These are phyloP conservation scores for Phialophora macrospora DNA, from an alignment of 2,329 filamentous ascomycete genomes.

Conservation along the genomic window DNA sequence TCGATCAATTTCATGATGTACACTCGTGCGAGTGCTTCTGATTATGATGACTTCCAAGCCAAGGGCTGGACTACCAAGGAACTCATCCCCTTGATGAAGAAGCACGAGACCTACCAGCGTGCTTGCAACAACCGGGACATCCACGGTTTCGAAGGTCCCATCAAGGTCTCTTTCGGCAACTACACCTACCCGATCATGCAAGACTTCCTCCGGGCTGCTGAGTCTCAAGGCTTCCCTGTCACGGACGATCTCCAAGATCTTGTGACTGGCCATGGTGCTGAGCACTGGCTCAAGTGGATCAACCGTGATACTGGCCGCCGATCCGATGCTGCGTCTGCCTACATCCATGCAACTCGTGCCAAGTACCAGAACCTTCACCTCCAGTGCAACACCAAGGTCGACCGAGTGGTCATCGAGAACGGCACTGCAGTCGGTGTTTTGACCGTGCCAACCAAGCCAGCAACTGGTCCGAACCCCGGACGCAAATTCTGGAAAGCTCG, in stretches of 20 bases:
- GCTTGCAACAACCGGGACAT: constrained; percentile 65
- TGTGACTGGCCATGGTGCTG: constrained; percentile 65
- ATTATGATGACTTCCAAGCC: constrained; percentile 76
- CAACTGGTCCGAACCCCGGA: constrained; percentile 57
- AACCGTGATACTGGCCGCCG: constrained; percentile 70
- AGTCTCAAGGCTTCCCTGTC: constrained; percentile 74
- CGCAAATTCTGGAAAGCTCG: constrained; percentile 64
- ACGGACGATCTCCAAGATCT: constrained; percentile 80
- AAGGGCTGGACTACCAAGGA: constrained; percentile 81
- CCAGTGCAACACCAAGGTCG: constrained; percentile 75
- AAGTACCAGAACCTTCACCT: constrained; percentile 73
- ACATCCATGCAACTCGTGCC: constrained; percentile 75
- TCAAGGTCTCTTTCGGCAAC: constrained; percentile 81
- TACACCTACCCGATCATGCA: constrained; percentile 82
- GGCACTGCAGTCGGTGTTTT: constrained; percentile 73
- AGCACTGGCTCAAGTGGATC: constrained; percentile 88
- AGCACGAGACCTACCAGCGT: constrained; percentile 78
- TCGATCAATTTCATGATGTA: constrained; percentile 77
- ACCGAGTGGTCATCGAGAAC: constrained; percentile 75
- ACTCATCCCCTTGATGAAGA: constrained; percentile 75
- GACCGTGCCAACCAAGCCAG: constrained; percentile 72
- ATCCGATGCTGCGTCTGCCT: constrained; percentile 76
- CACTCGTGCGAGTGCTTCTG: constrained; percentile 22
- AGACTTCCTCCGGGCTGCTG: constrained; percentile 74
- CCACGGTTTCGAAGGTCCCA: constrained; percentile 78